A percentile compares a stretch with the other conserved stretches of the same genome.
These are phyloP conservation scores for Ophiosphaerella korrae DNA, from an alignment of 2,329 filamentous ascomycete genomes.

Conservation along the genomic window DNA sequence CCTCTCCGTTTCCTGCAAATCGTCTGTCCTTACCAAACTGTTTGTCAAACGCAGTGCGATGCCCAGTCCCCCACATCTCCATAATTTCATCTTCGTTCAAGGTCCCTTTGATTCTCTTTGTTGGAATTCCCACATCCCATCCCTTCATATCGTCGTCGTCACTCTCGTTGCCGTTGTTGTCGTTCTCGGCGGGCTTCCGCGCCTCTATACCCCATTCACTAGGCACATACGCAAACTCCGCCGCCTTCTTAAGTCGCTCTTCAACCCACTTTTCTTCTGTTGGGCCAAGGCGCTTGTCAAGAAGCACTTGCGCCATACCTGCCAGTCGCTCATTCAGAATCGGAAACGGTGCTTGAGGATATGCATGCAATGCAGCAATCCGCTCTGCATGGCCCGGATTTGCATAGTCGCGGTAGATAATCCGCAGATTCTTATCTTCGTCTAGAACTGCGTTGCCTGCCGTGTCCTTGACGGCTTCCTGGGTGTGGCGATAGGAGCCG, in stretches of 20 bases:
- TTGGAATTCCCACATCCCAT: conserved; percentile 16
- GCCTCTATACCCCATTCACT: conserved; percentile 36
- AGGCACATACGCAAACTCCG: conserved; percentile 37
- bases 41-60: conserved; percentile 25
- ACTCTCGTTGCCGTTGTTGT: conserved; percentile 17
- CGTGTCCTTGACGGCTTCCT: conserved; percentile 18
- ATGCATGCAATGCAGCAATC: conserved; percentile 27
- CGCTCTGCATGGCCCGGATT: conserved; percentile 12
- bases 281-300: conserved; percentile 33
- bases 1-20: conserved; percentile 10
- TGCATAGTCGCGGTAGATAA: conserved; percentile 11
- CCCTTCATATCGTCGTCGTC: conserved; percentile 9
- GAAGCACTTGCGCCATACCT: conserved; percentile 25
- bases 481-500: conserved; percentile 23
- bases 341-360: conserved; percentile 31
- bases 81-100: conserved; percentile 27
- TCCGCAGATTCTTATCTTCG: conserved; percentile 5
- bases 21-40: conserved; percentile 13
- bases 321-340: conserved; percentile 21
- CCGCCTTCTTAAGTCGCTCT: conserved; percentile 32
- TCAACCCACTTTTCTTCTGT: conserved; percentile 38
- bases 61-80: conserved; percentile 25
- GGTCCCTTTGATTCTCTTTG: conserved; percentile 21
- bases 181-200: conserved; percentile 15
- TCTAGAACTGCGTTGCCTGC: conserved; percentile 17